Evolutionary conservation across 495 filamentous ascomycete genomes (phyloP), one percentile per base, ranked within the genome.

Genomic region (Hypoxylon lenormandii): DNA sequence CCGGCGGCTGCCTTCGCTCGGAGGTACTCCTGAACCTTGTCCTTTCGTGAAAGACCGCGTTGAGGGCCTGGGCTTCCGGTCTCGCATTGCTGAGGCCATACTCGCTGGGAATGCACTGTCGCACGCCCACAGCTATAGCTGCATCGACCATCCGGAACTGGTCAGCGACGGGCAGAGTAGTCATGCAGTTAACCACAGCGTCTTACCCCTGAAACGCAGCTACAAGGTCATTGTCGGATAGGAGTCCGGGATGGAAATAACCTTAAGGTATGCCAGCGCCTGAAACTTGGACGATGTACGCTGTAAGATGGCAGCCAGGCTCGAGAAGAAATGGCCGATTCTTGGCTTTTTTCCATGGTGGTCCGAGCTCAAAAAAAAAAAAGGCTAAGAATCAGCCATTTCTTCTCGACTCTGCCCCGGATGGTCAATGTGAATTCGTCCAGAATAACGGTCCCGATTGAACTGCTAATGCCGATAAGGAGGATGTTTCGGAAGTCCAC

Each of bases 1-100:
- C 73, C 69, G 13, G 69, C 65, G 10, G 67, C 66, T 0, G 78
- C 68, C 28, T 74, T 67, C 16, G 77, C 72, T 36, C 79, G 69
- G 3, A 84, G 73, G 8, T 80, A 75, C 11, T 81, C 69, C 60
- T 82, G 74, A 5, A 81, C 54, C 0, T 72, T 19, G 80, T 75
- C 69, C 85, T 84, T 46, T 80, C 74, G 11, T 63, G 64, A 64
- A 80, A 83, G 13, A 83, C 64, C 6, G 73, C 64, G 59, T 59
- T 70, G 12, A 81, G 73, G 8, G 77, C 72, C n/a, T 78, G 66
- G 2, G 74, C 71, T n/a, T 78, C 61, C 0, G 76, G 69, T 23
- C 80, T 77, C 45, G 84, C 81, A 49, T 85, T 80, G 80, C 91
- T 91, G 79, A 90, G 91, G 46, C 90, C 90, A 64, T 89, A 92